These are phyloP conservation scores for Zygnema circumcarinatum DNA, from an alignment of 139 green algal species.

Conservation along the genomic window DNA sequence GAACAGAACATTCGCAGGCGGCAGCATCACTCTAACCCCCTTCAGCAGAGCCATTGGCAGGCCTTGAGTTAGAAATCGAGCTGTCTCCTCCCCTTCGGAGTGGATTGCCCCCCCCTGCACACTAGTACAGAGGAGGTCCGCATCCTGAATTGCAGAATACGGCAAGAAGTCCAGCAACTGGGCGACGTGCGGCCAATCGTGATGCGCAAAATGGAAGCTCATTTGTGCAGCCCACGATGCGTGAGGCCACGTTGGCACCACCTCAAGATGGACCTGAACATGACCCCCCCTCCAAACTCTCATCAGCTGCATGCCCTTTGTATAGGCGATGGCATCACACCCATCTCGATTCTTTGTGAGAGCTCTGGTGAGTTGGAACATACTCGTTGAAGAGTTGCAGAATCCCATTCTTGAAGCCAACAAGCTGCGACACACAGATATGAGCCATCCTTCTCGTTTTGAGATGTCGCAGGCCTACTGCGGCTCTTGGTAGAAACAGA, in stretches of 20 bases:
- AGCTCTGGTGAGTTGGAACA: background rate
- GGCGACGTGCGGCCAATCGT: constrained; percentile 16
- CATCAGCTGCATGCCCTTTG: no score
- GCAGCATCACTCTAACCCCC: background rate
- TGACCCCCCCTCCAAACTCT: no score
- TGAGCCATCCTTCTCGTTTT: background rate
- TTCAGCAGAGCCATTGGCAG: background rate
- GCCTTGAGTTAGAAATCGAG: no score
- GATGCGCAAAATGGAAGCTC: constrained; percentile 20
- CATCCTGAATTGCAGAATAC: background rate
- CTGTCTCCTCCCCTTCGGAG: no score
- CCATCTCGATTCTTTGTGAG: background rate
- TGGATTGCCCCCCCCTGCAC: background rate
- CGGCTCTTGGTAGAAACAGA: background rate
- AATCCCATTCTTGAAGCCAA: constrained; percentile 3
- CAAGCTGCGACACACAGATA: constrained; percentile 17
- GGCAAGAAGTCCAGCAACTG: constrained; percentile 5
- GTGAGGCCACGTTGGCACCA: background rate
- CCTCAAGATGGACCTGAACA: background rate
- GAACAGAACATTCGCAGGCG: background rate
- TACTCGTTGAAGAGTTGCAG: background rate
- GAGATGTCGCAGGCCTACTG: background rate
- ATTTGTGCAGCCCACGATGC: constrained; percentile 21
- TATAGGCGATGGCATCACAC: no score
- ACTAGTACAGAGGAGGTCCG: background rate